Evolutionary conservation across 2,329 filamentous ascomycete genomes (phyloP).

Genomic region (Trichoderma gracile): DNA sequence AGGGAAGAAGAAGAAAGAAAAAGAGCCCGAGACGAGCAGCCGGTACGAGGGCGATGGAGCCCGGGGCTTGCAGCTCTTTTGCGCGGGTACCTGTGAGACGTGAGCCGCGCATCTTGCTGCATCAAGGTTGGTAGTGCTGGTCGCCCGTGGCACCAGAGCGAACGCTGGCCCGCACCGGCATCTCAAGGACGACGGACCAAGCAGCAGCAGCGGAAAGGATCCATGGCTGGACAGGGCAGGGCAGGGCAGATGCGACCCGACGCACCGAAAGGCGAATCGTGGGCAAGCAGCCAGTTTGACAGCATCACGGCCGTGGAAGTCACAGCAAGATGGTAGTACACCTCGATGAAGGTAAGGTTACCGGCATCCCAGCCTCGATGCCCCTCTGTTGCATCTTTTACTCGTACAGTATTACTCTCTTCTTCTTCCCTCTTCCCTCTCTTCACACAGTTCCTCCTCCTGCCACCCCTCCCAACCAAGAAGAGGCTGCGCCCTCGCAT

Average conservation of each 20-base stretch:
- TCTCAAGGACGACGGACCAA: background rate
- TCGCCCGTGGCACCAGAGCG: conserved; percentile 13
- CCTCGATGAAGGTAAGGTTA: too few relatives aligned
- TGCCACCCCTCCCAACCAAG: background rate
- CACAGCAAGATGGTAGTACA: too few relatives aligned
- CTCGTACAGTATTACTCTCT: too few relatives aligned
- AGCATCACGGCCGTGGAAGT: too few relatives aligned
- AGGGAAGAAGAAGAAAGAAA: background rate
- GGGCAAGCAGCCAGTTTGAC: too few relatives aligned
- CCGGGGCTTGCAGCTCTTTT: background rate
- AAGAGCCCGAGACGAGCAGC: background rate
- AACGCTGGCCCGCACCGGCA: conserved; percentile 6
- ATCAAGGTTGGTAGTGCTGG: background rate
- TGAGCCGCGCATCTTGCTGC: conserved; percentile 15
- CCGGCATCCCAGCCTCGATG: too few relatives aligned
- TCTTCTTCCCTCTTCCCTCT: too few relatives aligned
- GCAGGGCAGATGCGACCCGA: background rate
- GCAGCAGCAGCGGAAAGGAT: background rate
- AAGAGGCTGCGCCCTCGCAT: conserved; percentile 21
- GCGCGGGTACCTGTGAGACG: conserved; percentile 22
- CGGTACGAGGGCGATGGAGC: conserved; percentile 14
- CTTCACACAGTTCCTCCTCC: background rate
- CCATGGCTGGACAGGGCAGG: background rate
- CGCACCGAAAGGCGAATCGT: background rate
- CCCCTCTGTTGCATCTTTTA: too few relatives aligned